Evolutionary conservation across 2,329 filamentous ascomycete genomes (phyloP).

Genomic region (Aureobasidium sp.): DNA sequence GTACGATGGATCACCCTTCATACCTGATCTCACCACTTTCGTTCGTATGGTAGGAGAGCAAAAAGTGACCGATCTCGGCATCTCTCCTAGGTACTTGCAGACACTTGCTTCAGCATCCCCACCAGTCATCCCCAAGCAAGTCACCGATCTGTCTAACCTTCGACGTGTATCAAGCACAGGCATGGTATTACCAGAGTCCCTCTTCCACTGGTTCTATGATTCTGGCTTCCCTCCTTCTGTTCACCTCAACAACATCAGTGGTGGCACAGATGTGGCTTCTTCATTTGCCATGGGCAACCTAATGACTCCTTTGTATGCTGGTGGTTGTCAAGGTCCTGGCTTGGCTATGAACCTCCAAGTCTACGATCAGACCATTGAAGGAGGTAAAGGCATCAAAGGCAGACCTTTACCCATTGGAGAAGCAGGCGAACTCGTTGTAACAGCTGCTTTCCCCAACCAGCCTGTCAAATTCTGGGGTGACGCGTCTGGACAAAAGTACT

Average conservation of each 20-base stretch:
- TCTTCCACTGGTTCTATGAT: conserved; percentile 78
- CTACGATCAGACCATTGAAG: conserved; percentile 50
- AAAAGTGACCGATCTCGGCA: conserved; percentile 64
- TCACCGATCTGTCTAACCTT: conserved; percentile 57
- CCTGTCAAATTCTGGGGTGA: conserved; percentile 49
- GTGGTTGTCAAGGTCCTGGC: conserved; percentile 48
- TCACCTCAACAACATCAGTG: conserved; percentile 67
- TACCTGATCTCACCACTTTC: conserved; percentile 58
- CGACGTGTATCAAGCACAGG: conserved; percentile 63
- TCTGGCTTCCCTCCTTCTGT: conserved; percentile 58
- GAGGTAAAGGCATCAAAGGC: conserved; percentile 38
- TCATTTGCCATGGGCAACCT: conserved; percentile 60
- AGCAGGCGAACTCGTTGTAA: conserved; percentile 68
- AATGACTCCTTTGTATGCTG: conserved; percentile 57
- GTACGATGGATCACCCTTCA: conserved; percentile 80
- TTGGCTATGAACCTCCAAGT: conserved; percentile 50
- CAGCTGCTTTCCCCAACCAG: conserved; percentile 65
- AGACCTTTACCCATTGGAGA: conserved; percentile 53
- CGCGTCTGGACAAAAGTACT: conserved; percentile 35
- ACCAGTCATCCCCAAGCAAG: conserved; percentile 47
- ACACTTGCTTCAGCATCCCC: conserved; percentile 61
- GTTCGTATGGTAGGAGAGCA: conserved; percentile 57
- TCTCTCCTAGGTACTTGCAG: conserved; percentile 68
- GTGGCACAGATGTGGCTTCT: conserved; percentile 69
- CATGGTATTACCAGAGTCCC: conserved; percentile 70